Percentiles rank a stretch among this genome's conserved stretches.
Conservation (phyloP, 441 rosid genomes). For the Populus hybrid region DNA sequence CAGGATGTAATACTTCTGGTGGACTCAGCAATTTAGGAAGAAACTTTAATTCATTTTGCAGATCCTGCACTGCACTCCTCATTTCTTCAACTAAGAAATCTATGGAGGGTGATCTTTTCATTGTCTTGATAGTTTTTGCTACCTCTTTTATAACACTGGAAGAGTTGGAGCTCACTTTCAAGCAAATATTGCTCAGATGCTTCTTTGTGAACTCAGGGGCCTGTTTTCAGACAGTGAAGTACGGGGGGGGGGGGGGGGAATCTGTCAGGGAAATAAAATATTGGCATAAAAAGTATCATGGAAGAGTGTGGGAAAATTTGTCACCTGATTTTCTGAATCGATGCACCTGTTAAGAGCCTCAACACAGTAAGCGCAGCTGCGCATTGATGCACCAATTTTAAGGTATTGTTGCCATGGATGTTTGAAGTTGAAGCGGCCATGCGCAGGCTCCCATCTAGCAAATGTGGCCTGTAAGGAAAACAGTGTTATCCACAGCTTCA, state of each 20-base stretch:
- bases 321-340: constrained; percentile 43
- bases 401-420: constrained; percentile 82
- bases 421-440: constrained; percentile 59
- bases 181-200: constrained; percentile 28
- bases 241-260: background rate
- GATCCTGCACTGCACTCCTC: constrained; percentile 31
- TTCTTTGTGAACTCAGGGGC: constrained; percentile 33
- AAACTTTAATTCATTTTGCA: constrained; percentile 30
- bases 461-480: constrained; percentile 50
- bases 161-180: constrained; percentile 30
- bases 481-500: background rate
- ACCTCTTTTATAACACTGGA: constrained; percentile 35
- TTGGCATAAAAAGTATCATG: background rate
- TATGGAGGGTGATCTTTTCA: constrained; percentile 31
- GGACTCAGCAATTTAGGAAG: constrained; percentile 24
- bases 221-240: constrained; percentile 19
- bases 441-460: constrained; percentile 86
- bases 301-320: background rate
- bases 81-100: constrained; percentile 35
- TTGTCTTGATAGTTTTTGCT: constrained; percentile 29
- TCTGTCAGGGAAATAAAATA: background rate
- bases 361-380: constrained; percentile 45
- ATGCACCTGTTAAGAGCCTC: constrained; percentile 53
- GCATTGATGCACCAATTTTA: constrained; percentile 41
- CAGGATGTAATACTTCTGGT: constrained; percentile 7